Evolutionary conservation across 2,329 filamentous ascomycete species (phyloP).

Genomic region (Talaromyces albobiverticillius): DNA sequence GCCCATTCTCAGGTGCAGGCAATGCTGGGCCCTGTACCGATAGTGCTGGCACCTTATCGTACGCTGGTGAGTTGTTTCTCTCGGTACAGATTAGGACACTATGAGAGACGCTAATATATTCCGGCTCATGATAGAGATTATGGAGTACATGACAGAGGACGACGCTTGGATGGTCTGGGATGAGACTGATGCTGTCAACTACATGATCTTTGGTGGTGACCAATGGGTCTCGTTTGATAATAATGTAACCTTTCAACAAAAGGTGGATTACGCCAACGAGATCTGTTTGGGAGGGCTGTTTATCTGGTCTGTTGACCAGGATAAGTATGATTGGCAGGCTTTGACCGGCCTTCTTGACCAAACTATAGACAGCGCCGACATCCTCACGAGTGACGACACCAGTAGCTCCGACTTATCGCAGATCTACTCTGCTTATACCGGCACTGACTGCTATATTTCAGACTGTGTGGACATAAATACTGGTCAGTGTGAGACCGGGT

Average conservation of each 20-base stretch:
- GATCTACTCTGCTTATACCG: neutral
- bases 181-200: conserved; percentile 20
- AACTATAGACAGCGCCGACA: neutral
- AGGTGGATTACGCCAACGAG: conserved; percentile 31
- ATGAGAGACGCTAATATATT: neutral
- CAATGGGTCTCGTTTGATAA: conserved; percentile 31
- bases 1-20: conserved; percentile 16
- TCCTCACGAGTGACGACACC: neutral
- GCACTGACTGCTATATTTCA: conserved; percentile 5
- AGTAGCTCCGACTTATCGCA: neutral
- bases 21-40: conserved; percentile 20
- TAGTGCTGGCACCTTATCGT: conserved; percentile 18
- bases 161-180: conserved; percentile 15
- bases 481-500: conserved; percentile 11
- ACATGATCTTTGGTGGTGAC: conserved; percentile 17
- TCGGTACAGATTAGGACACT: neutral
- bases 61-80: neutral
- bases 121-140: conserved; percentile 19
- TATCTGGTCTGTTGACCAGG: conserved; percentile 16
- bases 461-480: conserved; percentile 9
- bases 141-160: conserved; percentile 19
- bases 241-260: conserved; percentile 31
- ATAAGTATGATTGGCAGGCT: neutral
- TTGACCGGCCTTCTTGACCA: neutral
- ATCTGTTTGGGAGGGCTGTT: conserved; percentile 30